These are phyloP conservation scores for Meyerozyma athensensis DNA, from an alignment of 1,139 yeast species.

Conservation along the genomic window DNA sequence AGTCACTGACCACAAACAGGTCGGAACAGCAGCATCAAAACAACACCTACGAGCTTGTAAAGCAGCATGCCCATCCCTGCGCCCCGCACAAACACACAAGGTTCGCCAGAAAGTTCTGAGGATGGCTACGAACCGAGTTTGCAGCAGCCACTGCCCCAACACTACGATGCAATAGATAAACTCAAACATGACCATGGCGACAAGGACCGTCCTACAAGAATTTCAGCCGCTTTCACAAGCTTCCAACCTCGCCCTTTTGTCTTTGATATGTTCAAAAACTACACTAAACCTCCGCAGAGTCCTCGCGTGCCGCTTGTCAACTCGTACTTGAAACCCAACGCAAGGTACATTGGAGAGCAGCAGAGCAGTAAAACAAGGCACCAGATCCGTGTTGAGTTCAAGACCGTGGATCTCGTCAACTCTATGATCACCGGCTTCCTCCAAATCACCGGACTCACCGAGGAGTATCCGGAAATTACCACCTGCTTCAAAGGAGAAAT, in stretches of 20 bases:
- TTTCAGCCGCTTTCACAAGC: neutral
- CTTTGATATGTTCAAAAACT: constrained; percentile 2
- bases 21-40: neutral
- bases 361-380: constrained; percentile 65
- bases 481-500: constrained; percentile 89
- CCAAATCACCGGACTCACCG: constrained; percentile 76
- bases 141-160: neutral
- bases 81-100: neutral
- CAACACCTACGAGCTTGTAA: neutral
- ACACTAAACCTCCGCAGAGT: neutral
- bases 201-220: no score
- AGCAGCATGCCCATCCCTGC: neutral
- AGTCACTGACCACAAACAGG: neutral
- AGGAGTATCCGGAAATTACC: constrained; percentile 68
- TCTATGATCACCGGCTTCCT: constrained; percentile 72
- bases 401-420: constrained; percentile 59
- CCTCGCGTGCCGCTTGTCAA: constrained; percentile 18
- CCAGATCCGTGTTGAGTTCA: constrained; percentile 67
- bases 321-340: constrained; percentile 56
- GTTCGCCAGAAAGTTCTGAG: neutral
- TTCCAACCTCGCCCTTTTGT: neutral
- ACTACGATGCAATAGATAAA: no score
- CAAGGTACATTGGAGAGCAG: constrained; percentile 65
- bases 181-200: no score
- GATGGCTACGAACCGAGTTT: neutral